Evolutionary conservation across 306 rosid genomes (phyloP), one percentile per base, ranked within the genome.

Genomic region (Trifolium pratense): DNA sequence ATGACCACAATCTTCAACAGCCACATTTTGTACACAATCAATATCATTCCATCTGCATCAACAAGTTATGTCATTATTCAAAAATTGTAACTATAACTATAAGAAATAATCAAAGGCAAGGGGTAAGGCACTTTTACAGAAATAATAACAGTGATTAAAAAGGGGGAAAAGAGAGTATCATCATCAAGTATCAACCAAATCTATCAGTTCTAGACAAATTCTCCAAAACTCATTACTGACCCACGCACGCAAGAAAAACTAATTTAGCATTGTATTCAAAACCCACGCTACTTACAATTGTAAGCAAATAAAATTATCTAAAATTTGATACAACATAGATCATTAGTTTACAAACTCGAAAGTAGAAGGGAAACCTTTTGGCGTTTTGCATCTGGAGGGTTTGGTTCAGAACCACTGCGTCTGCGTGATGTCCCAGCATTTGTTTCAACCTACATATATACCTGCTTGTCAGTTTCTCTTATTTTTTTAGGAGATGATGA

Each of bases 331-430:
- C 51, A 64, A 12, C 52, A 39, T 42, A 51, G 14, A 75, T 37
- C 58, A 75, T 58, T 31, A 74, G 45, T 69, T 62, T 80, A 70
- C 20, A 60, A 58, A 62, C 56, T 71, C 40, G 25, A 63, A 71
- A 55, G 23, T 69, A 48, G 48, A 61, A 76, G 20, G 67, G 59
- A 56, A 32, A 92, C 98, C 98, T 88, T 92, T 84, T 78, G 98
- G 46, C 98, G 98, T 85, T 92, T 92, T 66, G 96, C 62, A 78
- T 66, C 83, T 56, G 95, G 91, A 75, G 88, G 77, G 76, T 56
- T 68, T 59, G 86, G 66, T 43, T 92, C 91, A 29, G 80, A 69
- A 70, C 73, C 87, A 67, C 74, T 62, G 16, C 25, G 90, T 45
- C 85, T 75, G 67, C 80, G 87, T 0, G 98, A 87, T 49, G 92